Evolutionary conservation across 2,329 filamentous ascomycete genomes (phyloP), one percentile per base, ranked within the genome.

Genomic region (Leptosphaerulina australis): DNA sequence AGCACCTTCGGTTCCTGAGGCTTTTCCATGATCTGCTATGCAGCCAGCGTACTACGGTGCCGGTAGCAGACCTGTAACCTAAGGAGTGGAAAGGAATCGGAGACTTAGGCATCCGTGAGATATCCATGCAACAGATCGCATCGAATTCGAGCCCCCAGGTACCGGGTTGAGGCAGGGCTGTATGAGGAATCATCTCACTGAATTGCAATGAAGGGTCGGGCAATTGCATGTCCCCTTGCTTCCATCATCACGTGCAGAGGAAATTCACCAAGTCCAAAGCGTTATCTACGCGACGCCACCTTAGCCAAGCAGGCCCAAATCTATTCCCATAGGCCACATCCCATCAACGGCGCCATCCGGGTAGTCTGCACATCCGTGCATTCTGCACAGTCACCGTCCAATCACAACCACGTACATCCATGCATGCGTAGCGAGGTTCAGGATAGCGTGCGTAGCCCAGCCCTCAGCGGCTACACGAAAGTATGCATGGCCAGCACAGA

Each of bases 51-150:
- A 43, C 38, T 44, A 53, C 50, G 44, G 21, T 34, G 44, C 24
- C 14, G 44, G 50, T 48, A 30, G 50, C 50, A 48, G 44, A 36
- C 18, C 28, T 51, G 25, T 8, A 39, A 53, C 63, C 64, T 66
- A 60, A 68, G 63, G 66, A 63, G 21, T 30, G 24, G 36, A 60
- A 33, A 37, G 43, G 54, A 60, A 58, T 62, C 65, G 66, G 67
- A 64, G 58, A 65, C 60, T 68, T 34, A 67, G 64, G 64, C 66
- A 70, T 70, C 67, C 66, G 67, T 58, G 55, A 64, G 60, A 56
- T 44, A 55, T 29, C 49, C 48, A 31, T 45, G 48, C 48, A 30
- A 51, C 41, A 51, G 36, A 51, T 43, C 48, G 37, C 26, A 40
- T 46, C 36, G 30, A 40, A 29, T 46, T 15, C 39, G 22, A 22